A percentile compares a stretch with the other conserved stretches of the same genome.
phyloP scores from a whole-genome alignment of 306 rosid genomes.

The Acacia melanoxylon region DNA sequence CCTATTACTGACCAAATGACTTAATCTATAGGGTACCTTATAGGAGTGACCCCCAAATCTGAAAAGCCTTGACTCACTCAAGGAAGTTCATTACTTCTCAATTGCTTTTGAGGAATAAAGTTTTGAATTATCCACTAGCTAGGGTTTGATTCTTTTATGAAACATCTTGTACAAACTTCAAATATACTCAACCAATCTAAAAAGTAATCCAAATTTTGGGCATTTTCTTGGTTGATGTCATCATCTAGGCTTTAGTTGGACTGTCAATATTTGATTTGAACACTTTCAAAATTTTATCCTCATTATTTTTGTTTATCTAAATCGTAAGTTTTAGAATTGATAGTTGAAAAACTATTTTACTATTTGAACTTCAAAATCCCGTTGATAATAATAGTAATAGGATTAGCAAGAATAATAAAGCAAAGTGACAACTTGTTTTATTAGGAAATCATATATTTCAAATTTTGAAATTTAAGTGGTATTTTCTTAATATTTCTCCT shows the following conservation, averaged over 20 bases:
- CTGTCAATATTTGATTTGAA: not conserved
- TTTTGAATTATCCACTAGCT: not conserved
- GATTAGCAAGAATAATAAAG: too few relatives aligned
- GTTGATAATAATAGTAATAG: too few relatives aligned
- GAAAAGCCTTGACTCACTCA: not conserved
- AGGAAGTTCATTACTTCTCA: not conserved
- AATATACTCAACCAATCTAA: not conserved
- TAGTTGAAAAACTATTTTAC: not conserved
- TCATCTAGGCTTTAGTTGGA: not conserved
- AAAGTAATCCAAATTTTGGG: not conserved
- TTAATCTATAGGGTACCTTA: conserved; percentile 4
- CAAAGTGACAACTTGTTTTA: too few relatives aligned
- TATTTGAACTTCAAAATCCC: too few relatives aligned
- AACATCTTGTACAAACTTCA: not conserved
- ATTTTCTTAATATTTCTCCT: too few relatives aligned
- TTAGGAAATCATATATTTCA: too few relatives aligned
- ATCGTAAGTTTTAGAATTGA: not conserved
- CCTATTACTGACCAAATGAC: conserved; percentile 5
- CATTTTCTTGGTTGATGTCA: not conserved
- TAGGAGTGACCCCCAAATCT: not conserved
- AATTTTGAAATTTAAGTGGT: too few relatives aligned
- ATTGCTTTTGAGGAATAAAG: not conserved
- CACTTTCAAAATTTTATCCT: not conserved
- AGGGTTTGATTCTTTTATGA: not conserved
- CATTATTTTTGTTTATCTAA: not conserved